Evolutionary conservation across 192 early-diverging fungal species (phyloP).

Genomic region (Neocallimastix lanati): DNA sequence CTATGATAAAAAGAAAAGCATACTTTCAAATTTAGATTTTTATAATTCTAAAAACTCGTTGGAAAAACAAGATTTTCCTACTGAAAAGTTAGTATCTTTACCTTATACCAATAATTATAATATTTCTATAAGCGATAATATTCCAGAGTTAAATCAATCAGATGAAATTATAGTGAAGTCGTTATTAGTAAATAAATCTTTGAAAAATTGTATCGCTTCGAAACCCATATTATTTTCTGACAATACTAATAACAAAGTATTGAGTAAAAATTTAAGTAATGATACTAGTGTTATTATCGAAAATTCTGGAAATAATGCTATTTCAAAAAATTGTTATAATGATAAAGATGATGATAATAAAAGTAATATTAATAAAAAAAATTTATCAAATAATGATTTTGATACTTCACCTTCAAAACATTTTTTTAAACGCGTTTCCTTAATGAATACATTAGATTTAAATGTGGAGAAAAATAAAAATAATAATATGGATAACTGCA

Average conservation of each 20-base stretch:
- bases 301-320: neutral
- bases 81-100: no score
- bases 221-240: neutral
- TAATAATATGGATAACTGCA: neutral
- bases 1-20: neutral
- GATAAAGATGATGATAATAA: neutral
- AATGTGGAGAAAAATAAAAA: neutral
- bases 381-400: neutral
- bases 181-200: neutral
- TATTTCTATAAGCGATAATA: neutral
- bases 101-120: neutral
- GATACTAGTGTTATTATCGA: neutral
- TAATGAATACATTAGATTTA: neutral
- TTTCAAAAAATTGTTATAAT: neutral
- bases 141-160: neutral
- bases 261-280: neutral
- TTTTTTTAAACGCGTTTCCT: neutral
- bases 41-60: no score
- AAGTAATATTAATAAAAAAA: neutral
- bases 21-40: neutral
- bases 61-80: no score
- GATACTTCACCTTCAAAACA: neutral
- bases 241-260: neutral
- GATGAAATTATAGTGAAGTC: neutral
- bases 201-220: neutral